Evolutionary conservation across 805 yeast genomes (phyloP).

Genomic region (Starmerella scarabaei): DNA sequence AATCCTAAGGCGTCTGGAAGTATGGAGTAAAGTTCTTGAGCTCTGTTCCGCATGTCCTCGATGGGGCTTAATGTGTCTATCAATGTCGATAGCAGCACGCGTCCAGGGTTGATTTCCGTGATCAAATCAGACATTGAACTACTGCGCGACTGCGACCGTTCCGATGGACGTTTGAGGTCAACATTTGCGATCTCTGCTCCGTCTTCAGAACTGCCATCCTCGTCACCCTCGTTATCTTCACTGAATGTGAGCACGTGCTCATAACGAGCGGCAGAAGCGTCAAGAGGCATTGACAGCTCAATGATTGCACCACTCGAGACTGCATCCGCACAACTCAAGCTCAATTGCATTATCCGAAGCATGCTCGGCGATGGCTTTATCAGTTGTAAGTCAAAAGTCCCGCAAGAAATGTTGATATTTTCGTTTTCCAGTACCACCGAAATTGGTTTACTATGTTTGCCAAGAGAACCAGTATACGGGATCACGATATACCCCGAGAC

Average conservation of each 20-base stretch:
- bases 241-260: no score
- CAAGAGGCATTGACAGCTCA: neutral
- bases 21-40: conserved; percentile 8
- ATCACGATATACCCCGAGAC: neutral
- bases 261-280: no score
- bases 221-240: neutral
- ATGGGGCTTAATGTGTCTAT: conserved; percentile 1
- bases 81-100: conserved; percentile 7
- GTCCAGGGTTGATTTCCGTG: conserved; percentile 3
- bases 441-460: neutral
- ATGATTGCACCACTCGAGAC: neutral
- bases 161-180: no score
- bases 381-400: neutral
- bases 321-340: conserved; percentile 1
- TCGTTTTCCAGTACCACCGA: neutral
- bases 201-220: neutral
- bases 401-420: neutral
- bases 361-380: neutral
- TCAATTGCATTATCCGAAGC: conserved; percentile 3
- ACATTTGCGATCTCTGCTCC: neutral
- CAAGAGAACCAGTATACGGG: neutral
- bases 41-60: conserved; percentile 2
- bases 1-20: conserved; percentile 8
- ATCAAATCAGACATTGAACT: neutral
- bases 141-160: neutral